phyloP scores from a whole-genome alignment of 2,329 filamentous ascomycete genomes.

The Trichoderma aggressivum region DNA sequence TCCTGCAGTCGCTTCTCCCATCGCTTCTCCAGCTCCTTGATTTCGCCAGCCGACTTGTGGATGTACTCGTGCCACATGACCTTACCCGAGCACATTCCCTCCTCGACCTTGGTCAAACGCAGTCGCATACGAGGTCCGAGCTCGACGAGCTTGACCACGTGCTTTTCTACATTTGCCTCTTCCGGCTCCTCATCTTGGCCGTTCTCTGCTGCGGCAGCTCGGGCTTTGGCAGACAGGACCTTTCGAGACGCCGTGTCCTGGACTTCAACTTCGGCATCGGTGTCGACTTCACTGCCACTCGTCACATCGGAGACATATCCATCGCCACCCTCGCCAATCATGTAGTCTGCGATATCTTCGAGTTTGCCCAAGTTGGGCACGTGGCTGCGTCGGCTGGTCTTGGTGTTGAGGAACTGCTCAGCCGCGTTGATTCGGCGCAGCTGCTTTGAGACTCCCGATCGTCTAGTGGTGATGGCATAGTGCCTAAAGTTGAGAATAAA shows the following conservation, averaged over 20 bases:
- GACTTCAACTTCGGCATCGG: constrained; percentile 93
- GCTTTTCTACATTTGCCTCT: constrained; percentile 67
- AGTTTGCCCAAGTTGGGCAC: constrained; percentile 88
- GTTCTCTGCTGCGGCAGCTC: constrained; percentile 38
- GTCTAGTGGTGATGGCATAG: constrained; percentile 90
- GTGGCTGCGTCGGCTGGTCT: constrained; percentile 60
- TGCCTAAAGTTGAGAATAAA: constrained; percentile 88
- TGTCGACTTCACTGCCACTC: constrained; percentile 88
- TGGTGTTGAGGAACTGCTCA: constrained; percentile 67
- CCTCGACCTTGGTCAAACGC: constrained; percentile 91
- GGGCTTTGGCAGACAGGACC: constrained; percentile 54
- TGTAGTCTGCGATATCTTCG: constrained; percentile 90
- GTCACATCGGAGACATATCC: constrained; percentile 82
- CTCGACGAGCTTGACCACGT: constrained; percentile 88
- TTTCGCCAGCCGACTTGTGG: constrained; percentile 75
- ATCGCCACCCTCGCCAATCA: constrained; percentile 74
- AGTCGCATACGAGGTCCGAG: constrained; percentile 86
- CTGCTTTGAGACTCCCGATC: constrained; percentile 78
- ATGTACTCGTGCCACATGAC: constrained; percentile 98
- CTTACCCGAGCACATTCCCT: constrained; percentile 83
- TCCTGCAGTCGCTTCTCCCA: constrained; percentile 77
- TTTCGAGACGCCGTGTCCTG: constrained; percentile 61
- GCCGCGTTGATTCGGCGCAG: constrained; percentile 81
- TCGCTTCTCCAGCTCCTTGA: constrained; percentile 72
- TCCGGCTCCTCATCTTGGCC: constrained; percentile 45